Conservation (phyloP, 768 basidiomycete species). For the Termitomyces sp. region DNA sequence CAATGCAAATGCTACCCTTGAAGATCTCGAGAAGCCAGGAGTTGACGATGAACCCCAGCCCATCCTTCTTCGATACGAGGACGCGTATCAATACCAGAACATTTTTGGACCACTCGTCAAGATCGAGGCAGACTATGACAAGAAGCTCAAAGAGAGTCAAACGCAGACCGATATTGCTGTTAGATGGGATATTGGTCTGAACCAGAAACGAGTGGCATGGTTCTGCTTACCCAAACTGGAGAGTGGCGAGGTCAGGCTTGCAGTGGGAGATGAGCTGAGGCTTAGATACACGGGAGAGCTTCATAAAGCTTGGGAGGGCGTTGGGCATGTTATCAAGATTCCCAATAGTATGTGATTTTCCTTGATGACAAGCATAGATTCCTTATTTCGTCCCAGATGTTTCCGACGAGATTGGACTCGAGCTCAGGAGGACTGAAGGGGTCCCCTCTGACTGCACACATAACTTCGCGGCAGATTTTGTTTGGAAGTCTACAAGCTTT, state of each 20-base stretch:
- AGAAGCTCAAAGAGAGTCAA: constrained; percentile 95
- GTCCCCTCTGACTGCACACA: constrained; percentile 93
- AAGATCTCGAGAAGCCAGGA: constrained; percentile 95
- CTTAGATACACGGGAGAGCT: constrained; percentile 85
- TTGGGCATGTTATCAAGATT: constrained; percentile 98
- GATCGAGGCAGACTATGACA: constrained; percentile 99
- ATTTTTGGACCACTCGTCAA: constrained; percentile 99
- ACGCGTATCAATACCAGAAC: constrained; percentile 99
- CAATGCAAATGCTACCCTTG: constrained; percentile 88
- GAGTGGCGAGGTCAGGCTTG: constrained; percentile 94
- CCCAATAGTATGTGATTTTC: constrained; percentile 77
- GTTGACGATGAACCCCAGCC: constrained; percentile 97
- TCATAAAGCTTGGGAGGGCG: constrained; percentile 94
- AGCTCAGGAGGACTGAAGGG: constrained; percentile 84
- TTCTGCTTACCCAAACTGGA: constrained; percentile 95
- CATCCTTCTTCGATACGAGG: constrained; percentile 87
- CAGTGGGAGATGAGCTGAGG: constrained; percentile 93
- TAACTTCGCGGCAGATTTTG: constrained; percentile 96
- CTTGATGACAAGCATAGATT: not conserved
- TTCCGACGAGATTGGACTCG: constrained; percentile 95
- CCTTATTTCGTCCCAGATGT: constrained; percentile 55
- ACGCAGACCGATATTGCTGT: constrained; percentile 96
- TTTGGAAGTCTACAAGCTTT: constrained; percentile 99
- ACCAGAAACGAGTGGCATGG: constrained; percentile 99
- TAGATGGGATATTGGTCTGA: constrained; percentile 95